Percentiles rank a stretch among this genome's conserved stretches.
phyloP scores from a whole-genome alignment of 495 filamentous ascomycete genomes.

The Talaromyces proteolyticus region DNA sequence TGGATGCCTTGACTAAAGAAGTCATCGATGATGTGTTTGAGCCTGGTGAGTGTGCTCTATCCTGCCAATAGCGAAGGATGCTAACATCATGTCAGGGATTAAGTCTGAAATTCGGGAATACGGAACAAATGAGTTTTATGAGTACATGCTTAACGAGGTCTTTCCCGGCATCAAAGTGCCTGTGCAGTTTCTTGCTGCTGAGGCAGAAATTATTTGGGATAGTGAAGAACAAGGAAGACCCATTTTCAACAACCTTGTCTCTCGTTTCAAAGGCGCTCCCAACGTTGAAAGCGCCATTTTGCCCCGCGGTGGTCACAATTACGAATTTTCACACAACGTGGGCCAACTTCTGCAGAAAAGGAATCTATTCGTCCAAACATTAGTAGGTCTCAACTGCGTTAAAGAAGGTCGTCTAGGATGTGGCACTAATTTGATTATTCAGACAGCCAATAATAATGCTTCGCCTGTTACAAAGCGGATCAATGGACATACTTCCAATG shows the following conservation, averaged over 20 bases:
- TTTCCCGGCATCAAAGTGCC: background rate
- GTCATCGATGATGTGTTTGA: conserved; percentile 2
- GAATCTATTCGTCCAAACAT: background rate
- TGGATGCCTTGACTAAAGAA: background rate
- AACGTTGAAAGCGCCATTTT: conserved; percentile 2
- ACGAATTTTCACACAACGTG: conserved; percentile 2
- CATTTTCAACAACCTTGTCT: conserved; percentile 2
- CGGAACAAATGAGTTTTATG: background rate
- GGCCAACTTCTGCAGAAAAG: background rate
- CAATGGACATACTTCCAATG: background rate
- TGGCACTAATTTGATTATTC: background rate
- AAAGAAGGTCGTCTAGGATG: background rate
- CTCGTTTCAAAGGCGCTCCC: background rate
- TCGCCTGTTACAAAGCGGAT: background rate
- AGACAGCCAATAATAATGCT: background rate
- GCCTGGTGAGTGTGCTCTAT: conserved; percentile 3
- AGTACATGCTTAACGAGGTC: conserved; percentile 1
- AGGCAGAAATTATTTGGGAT: conserved; percentile 2
- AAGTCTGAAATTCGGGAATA: conserved; percentile 3
- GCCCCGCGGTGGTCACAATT: conserved; percentile 6
- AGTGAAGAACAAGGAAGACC: conserved; percentile 3
- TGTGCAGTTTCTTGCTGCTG: conserved; percentile 1
- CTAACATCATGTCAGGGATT: background rate
- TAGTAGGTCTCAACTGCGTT: background rate
- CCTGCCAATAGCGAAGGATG: background rate